Base-by-base conservation (phyloP, 352 stramenopile genomes). In the Aphanomyces astaci region DNA sequence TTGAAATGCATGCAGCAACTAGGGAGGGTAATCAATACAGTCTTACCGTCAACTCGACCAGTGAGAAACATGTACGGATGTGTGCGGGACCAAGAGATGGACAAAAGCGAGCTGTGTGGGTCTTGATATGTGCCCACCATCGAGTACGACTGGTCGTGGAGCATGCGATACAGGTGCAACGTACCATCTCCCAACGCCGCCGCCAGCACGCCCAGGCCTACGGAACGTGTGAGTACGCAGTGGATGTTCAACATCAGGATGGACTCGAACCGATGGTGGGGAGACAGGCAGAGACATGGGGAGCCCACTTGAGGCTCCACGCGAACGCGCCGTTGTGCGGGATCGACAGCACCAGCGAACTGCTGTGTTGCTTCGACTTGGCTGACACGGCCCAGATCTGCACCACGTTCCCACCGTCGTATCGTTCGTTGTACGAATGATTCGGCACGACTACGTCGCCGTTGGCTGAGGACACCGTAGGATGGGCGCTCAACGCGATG, bases 291-390 rank as follows among this genome's bases (percentile, higher is more conserved):
- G 22, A 59, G 5, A 70, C 73, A 24, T 87, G 39, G 15, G 84
- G 82, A 28, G 78, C 82, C 86, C 86, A 95, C 59, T 93, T 83
- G 39, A 95, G 63, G 55, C 90, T 81, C 86, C 86, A 95, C 15
- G 77, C 84, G 9, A 90, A 84, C 15, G 83, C 84, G n/a, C 78
- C 81, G 19, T 78, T 56, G 53, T 95, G 86, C 39, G 88, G 83
- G 36, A 95, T 91, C 24, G 75, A 84, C 51, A 84, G 90, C 62
- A 93, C 81, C 7, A 91, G 71, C 15, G 43, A 49, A n/a, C 4
- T 43, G 0, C n/a, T 31, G 30, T 22, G 62, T 33, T 57, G 40
- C 25, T 9, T 15, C 27, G 48, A 0, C 39, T 68, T 60, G 19
- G 49, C n/a, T 22, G 40, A 45, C 15, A 59, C 25, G 11, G n/a